Evolutionary conservation across 2,329 filamentous ascomycete species (phyloP), one percentile per base, ranked within the genome.

Genomic region (Bipolaris gigantea): DNA sequence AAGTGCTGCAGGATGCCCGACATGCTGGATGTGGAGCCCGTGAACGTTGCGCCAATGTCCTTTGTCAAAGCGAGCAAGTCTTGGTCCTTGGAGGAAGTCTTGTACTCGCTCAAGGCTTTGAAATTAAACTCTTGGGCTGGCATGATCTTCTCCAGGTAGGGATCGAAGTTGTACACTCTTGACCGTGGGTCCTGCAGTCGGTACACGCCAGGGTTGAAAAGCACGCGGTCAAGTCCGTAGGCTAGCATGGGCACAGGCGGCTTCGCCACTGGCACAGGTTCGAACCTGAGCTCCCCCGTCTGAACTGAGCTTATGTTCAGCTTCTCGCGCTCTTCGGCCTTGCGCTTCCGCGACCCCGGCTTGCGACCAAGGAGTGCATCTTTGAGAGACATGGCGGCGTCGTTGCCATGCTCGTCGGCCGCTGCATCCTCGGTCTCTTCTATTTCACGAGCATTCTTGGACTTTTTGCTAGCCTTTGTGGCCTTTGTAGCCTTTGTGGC

Each of bases 11-110:
- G 80, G 46, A 89, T 86, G 2, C 87, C 81, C 1, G 93, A 96
- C 92, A 97, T 96, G 75, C 93, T 97, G 1, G 94, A 99, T 0
- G 94, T 97, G 11, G 94, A 99, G 9, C 94, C 94, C 10, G 92
- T 88, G 70, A 95, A 99, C 69, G 89, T 95, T 72, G 87, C 91
- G 11, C 80, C 77, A 56, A 89, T 75, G 49, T 85, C 75, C 45
- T 80, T 79, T 2, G 90, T 89, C 38, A 94, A 83, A 1, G 80
- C 72, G n/a, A 87, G 82, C 11, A 99, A 80, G 4, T 81, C 85
- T 5, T 77, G 75, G 70, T 99, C 94, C 70, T 89, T 87, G 9
- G 93, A 97, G 0, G 94, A 97, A 0, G 92, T 97, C 60, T 96
- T 86, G 73, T 96, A 99, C 59, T 87, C 82, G 72, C 89, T 90